phyloP scores from a whole-genome alignment of 2,329 filamentous ascomycete species.

The Sclerotinia minor region DNA sequence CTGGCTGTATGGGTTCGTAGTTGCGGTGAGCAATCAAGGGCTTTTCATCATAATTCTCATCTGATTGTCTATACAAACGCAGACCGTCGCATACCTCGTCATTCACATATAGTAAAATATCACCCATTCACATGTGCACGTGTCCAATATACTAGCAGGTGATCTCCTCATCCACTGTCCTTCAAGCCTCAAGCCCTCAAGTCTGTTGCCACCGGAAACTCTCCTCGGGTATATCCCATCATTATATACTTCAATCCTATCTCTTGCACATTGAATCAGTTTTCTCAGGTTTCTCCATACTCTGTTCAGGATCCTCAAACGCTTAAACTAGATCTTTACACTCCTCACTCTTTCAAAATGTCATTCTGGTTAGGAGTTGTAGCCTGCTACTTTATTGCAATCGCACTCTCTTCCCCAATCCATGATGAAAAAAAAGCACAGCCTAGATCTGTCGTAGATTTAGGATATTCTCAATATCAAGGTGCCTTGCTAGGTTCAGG shows the following conservation, averaged over 20 bases:
- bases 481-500: conserved; percentile 56
- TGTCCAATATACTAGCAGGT: neutral
- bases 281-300: neutral
- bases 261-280: neutral
- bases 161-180: neutral
- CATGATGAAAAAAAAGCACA: neutral
- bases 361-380: neutral
- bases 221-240: neutral
- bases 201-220: neutral
- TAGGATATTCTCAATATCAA: conserved; percentile 65
- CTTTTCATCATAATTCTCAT: neutral
- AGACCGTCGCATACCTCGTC: neutral
- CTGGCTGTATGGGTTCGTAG: neutral
- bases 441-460: conserved; percentile 46
- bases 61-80: neutral
- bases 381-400: conserved; percentile 4
- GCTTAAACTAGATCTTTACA: neutral
- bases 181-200: neutral
- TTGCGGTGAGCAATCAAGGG: neutral
- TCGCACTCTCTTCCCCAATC: neutral
- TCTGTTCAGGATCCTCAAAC: neutral
- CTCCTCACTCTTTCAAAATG: neutral
- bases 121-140: neutral
- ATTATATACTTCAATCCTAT: neutral
- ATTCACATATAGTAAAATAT: conserved; percentile 1